These are phyloP conservation scores for Theileria equi DNA, from an alignment of 169 alveolate species.

Conservation along the genomic window DNA sequence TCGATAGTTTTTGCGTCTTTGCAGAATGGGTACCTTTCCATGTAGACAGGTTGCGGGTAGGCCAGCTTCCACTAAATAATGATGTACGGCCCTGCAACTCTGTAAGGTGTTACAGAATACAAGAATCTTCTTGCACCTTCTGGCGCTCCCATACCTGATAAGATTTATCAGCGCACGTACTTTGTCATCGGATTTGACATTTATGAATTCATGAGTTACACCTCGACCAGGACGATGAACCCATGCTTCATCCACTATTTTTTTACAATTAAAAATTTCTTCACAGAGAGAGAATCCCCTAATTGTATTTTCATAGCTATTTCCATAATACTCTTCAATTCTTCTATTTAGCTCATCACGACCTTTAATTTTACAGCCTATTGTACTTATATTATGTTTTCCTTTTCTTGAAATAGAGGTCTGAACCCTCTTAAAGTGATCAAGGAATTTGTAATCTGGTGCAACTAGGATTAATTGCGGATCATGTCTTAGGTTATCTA, in stretches of 20 bases:
- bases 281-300: background rate
- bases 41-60: constrained; percentile 48
- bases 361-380: constrained; percentile 5
- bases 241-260: constrained; percentile 35
- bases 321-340: background rate
- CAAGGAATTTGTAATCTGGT: constrained; percentile 21
- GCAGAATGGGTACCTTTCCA: constrained; percentile 54
- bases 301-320: constrained; percentile 2
- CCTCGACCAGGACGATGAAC: constrained; percentile 55
- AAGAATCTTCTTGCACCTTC: constrained; percentile 37
- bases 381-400: constrained; percentile 5
- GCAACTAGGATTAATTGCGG: constrained; percentile 35
- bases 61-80: constrained; percentile 52
- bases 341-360: background rate
- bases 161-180: constrained; percentile 48
- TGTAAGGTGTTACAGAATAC: constrained; percentile 48
- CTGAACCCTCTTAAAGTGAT: constrained; percentile 37
- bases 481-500: constrained; percentile 19
- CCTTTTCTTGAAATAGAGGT: constrained; percentile 21
- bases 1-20: constrained; percentile 27
- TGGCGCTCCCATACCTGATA: constrained; percentile 24
- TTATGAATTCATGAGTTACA: constrained; percentile 35
- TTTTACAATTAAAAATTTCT: background rate
- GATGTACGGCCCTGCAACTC: constrained; percentile 55
- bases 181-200: constrained; percentile 33